phyloP scores from a whole-genome alignment of 2,329 filamentous ascomycete genomes.

The Chaetomium strumarium region DNA sequence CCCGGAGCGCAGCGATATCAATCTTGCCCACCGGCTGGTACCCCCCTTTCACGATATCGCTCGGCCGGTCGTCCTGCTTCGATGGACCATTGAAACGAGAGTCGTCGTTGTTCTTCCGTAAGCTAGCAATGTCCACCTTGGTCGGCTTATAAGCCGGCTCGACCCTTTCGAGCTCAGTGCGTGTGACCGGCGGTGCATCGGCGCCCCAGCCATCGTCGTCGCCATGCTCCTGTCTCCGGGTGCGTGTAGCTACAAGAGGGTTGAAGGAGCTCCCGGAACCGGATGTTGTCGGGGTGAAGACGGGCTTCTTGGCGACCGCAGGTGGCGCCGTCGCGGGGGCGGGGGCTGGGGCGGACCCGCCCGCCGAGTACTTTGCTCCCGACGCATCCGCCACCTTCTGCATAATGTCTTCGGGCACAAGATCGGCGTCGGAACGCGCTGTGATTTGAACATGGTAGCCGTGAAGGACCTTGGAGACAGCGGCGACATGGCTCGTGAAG shows the following conservation, averaged over 20 bases:
- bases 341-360: conserved; percentile 48
- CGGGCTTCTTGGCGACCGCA: conserved; percentile 78
- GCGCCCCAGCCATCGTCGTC: conserved; percentile 91
- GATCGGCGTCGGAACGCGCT: conserved; percentile 81
- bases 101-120: conserved; percentile 67
- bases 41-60: conserved; percentile 71
- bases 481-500: conserved; percentile 88
- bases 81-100: conserved; percentile 50
- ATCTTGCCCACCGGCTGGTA: conserved; percentile 96
- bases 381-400: conserved; percentile 94
- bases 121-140: conserved; percentile 85
- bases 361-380: conserved; percentile 84
- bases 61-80: conserved; percentile 38
- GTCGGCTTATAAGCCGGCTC: conserved; percentile 89
- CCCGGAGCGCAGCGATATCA: conserved; percentile 88
- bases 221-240: conserved; percentile 52
- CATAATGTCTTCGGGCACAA: conserved; percentile 81
- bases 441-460: conserved; percentile 98
- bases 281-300: conserved; percentile 70
- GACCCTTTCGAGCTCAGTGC: conserved; percentile 86
- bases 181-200: conserved; percentile 85
- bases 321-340: conserved; percentile 53
- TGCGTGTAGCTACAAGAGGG: conserved; percentile 60
- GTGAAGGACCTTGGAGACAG: conserved; percentile 87
- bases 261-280: conserved; percentile 52